Evolutionary conservation across 768 basidiomycete genomes (phyloP).

Genomic region (Psilocybe cyanescens): DNA sequence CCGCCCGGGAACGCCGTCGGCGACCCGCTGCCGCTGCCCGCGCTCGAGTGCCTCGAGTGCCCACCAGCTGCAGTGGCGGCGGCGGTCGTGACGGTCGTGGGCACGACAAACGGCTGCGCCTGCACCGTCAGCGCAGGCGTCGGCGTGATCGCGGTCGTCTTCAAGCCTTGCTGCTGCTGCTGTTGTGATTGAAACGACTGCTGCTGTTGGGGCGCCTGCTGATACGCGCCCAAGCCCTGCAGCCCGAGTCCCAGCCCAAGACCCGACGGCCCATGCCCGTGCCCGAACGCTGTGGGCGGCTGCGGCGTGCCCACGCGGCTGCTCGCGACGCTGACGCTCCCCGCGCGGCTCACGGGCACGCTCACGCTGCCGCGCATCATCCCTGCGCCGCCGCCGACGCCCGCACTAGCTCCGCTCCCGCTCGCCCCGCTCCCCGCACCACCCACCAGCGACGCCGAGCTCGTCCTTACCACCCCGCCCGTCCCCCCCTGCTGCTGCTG

Average conservation of each 20-base stretch:
- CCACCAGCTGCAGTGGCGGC: neutral
- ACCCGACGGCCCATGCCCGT: constrained; percentile 5
- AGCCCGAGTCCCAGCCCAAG: neutral
- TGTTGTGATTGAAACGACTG: constrained; percentile 11
- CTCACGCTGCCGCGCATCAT: constrained; percentile 31
- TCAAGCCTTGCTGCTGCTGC: constrained; percentile 32
- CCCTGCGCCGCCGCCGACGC: constrained; percentile 3
- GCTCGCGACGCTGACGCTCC: constrained; percentile 31
- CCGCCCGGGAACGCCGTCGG: neutral
- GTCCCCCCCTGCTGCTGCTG: neutral
- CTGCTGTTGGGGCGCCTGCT: neutral
- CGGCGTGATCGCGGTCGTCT: constrained; percentile 22
- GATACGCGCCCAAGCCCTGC: neutral
- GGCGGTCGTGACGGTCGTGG: neutral
- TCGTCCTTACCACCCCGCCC: neutral
- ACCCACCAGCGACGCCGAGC: constrained; percentile 1
- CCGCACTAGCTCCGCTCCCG: neutral
- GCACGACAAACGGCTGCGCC: constrained; percentile 20
- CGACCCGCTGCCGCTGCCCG: neutral
- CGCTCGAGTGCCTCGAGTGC: neutral
- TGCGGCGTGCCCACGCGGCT: constrained; percentile 40
- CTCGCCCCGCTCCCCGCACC: constrained; percentile 12
- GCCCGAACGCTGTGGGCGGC: constrained; percentile 12
- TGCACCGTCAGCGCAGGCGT: constrained; percentile 19
- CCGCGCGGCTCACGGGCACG: constrained; percentile 38